Evolutionary conservation across 2,329 filamentous ascomycete genomes (phyloP).

Genomic region (Alternaria sp.): DNA sequence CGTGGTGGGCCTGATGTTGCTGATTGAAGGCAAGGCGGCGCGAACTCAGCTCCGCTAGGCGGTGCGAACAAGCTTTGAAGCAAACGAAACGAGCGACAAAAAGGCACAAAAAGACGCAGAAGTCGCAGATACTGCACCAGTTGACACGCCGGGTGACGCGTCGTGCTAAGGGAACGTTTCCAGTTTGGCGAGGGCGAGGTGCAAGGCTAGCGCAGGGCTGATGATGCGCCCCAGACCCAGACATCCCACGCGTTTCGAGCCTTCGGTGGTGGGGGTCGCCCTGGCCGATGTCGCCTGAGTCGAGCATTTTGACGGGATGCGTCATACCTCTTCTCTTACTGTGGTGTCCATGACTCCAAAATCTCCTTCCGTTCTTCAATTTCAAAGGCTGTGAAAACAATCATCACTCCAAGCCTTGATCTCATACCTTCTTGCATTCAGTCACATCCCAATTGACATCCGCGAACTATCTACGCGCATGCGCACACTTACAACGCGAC

Average conservation of each 20-base stretch:
- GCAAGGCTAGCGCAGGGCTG: constrained; percentile 30
- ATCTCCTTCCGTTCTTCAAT: neutral
- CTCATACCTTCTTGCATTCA: neutral
- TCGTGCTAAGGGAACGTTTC: constrained; percentile 10
- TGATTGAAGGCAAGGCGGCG: neutral
- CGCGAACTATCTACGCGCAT: constrained; percentile 3
- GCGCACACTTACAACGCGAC: constrained; percentile 14
- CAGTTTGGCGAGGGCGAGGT: constrained; percentile 4
- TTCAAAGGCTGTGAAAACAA: neutral
- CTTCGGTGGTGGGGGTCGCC: constrained; percentile 24
- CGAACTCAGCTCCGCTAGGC: neutral
- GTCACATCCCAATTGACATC: constrained; percentile 1
- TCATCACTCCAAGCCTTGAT: too few species aligned
- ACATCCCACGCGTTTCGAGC: constrained; percentile 10
- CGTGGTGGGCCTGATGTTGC: constrained; percentile 8
- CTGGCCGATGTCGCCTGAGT: constrained; percentile 41
- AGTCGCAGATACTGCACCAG: neutral
- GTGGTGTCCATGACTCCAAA: neutral
- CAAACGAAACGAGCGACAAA: constrained; percentile 9
- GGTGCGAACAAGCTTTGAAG: neutral
- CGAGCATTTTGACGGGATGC: constrained; percentile 26
- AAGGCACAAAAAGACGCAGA: neutral
- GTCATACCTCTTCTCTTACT: constrained; percentile 21
- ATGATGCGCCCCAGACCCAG: constrained; percentile 3
- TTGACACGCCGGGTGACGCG: constrained; percentile 17